Conservation (phyloP, 257 asterid species). For the Solanum megistacrolobum region DNA sequence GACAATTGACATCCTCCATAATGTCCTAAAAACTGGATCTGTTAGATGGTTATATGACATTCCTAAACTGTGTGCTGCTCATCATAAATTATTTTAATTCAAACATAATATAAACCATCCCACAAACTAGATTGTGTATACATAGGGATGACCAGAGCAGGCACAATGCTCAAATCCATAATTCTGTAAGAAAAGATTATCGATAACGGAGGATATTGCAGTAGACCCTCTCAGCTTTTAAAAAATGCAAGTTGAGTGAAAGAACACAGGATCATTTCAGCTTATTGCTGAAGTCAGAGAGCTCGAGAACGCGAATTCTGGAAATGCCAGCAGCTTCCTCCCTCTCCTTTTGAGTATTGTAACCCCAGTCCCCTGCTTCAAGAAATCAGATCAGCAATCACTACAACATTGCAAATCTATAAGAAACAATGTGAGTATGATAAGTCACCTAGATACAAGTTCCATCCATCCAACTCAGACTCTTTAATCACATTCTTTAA, state of each 20-base stretch:
- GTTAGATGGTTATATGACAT: not conserved
- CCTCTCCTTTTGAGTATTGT: slow-evolving; percentile 74
- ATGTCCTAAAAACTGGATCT: not conserved
- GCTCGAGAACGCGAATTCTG: slow-evolving; percentile 56
- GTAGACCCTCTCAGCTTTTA: not conserved
- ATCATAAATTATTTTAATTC: not conserved
- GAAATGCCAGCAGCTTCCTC: slow-evolving; percentile 68
- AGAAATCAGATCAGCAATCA: slow-evolving; percentile 8
- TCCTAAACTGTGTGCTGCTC: not conserved
- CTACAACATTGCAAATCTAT: not conserved
- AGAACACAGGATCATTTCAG: slow-evolving; percentile 43
- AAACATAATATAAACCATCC: not conserved
- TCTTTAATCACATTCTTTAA: slow-evolving; percentile 84
- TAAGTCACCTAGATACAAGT: slow-evolving; percentile 68
- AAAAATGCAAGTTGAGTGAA: not conserved
- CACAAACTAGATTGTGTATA: not conserved
- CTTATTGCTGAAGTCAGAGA: slow-evolving; percentile 77
- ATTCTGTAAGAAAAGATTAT: not conserved
- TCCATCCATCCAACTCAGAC: slow-evolving; percentile 71
- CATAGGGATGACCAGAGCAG: not conserved
- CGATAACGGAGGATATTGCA: not conserved
- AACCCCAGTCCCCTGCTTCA: slow-evolving; percentile 90
- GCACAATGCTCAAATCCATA: not conserved
- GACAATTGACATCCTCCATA: not conserved
- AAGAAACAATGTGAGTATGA: not conserved